These are phyloP conservation scores for Candida tallmaniae DNA, from an alignment of 805 yeast species.

Conservation along the genomic window DNA sequence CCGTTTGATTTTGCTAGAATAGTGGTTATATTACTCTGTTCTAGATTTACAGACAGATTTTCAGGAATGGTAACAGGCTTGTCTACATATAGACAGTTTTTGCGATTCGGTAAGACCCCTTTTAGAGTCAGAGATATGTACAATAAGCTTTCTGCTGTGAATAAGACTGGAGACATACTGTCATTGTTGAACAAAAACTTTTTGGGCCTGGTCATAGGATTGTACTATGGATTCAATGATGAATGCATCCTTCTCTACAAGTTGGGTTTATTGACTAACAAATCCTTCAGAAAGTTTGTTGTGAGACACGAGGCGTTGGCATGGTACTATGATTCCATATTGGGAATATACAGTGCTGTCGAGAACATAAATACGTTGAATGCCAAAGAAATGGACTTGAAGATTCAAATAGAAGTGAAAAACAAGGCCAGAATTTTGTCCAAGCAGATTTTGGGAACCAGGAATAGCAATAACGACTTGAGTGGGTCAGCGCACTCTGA, in stretches of 20 bases:
- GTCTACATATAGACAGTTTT: constrained; percentile 58
- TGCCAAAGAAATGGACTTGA: constrained; percentile 48
- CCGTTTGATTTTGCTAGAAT: constrained; percentile 35
- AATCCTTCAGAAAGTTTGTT: constrained; percentile 34
- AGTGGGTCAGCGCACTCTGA: too few species aligned
- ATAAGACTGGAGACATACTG: constrained; percentile 11
- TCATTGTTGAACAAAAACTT: constrained; percentile 39
- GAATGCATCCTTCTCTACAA: constrained; percentile 57
- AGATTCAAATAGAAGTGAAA: constrained; percentile 59
- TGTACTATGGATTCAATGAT: constrained; percentile 64
- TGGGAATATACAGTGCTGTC: constrained; percentile 51
- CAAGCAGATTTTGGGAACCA: constrained; percentile 27
- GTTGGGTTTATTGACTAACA: constrained; percentile 41
- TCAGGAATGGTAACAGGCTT: constrained; percentile 44
- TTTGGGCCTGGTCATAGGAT: constrained; percentile 47
- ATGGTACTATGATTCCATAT: constrained; percentile 64
- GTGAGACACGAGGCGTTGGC: constrained; percentile 58
- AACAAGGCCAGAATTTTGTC: constrained; percentile 45
- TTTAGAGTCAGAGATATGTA: constrained; percentile 43
- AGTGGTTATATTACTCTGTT: constrained; percentile 31
- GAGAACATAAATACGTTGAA: constrained; percentile 37
- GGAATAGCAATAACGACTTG: constrained; percentile 18
- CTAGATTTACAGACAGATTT: constrained; percentile 36
- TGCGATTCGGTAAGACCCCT: constrained; percentile 70
- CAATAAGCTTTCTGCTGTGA: constrained; percentile 20